Base-by-base conservation (phyloP, 495 filamentous ascomycete species). In the Xylaria bambusicola region DNA sequence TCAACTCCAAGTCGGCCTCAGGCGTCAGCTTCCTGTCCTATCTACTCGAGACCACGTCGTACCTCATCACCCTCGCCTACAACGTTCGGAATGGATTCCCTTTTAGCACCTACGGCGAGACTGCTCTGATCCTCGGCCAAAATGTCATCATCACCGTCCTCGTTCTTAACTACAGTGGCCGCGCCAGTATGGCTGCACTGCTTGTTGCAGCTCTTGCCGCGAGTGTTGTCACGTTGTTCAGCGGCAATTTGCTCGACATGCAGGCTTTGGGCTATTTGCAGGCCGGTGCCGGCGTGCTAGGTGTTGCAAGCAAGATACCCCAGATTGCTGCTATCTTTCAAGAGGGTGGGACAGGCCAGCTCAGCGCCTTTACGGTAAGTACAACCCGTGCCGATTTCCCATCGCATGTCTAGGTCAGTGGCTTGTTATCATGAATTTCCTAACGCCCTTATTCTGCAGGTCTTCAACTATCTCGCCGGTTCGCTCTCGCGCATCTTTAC, bases 61-160 rank as follows among this genome's bases (percentile, higher is more conserved):
- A 92, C 73, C 80, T 97, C 52, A 93, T 94, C 75, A 88, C 85
- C 2, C 82, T 98, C 41, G 89, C 88, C 27, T 98, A 98, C 77
- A 94, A 94, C 71, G 79, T 89, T 55, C 88, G 95, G 68, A 88
- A 91, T 65, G 87, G 87, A 6, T 96, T 95, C 69, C 93, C 95
- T 15, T 94, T 98, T 74, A 93, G 88, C 80, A 98, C 94, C 17
- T 98, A 88, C 67, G 94, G 94, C 68, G 94, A 98, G 82, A 91
- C 90, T 40, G 91, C 89, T 35, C 78, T 98, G 65, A 95, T 98
- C 60, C 82, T 92, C 13, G 85, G 86, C 42, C 94, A 98, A 77
- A 95, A 98, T 80, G 82, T 96, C 24, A 85, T 90, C 48, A 93
- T 98, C 67, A 83, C 88, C 7, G 83, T 89, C 35, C 71, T 97